Percentiles rank a stretch among this genome's conserved stretches.
Evolutionary conservation across 139 green algal genomes (phyloP).

Genomic region (Asterochloris erici): DNA sequence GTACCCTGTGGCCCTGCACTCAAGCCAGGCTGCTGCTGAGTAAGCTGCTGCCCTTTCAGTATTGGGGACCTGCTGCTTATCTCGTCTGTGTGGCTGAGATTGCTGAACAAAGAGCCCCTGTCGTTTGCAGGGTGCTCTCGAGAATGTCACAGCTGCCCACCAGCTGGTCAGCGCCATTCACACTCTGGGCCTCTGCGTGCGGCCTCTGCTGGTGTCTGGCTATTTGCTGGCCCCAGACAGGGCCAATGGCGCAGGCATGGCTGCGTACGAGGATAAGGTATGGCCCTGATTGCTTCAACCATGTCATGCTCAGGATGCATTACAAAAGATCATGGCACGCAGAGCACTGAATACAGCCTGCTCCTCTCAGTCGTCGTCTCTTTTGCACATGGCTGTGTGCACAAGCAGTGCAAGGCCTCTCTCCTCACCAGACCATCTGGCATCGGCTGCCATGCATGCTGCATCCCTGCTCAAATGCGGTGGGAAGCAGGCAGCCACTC

Average conservation of each 20-base stretch:
- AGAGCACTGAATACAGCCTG: too few species aligned
- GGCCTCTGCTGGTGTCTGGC: constrained; percentile 75
- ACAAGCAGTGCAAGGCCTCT: too few species aligned
- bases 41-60: too few species aligned
- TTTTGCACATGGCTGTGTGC: too few species aligned
- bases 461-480: too few species aligned
- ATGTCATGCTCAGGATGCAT: neutral
- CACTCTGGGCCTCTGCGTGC: constrained; percentile 64
- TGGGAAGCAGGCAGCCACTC: too few species aligned
- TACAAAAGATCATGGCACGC: too few species aligned
- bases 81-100: neutral
- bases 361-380: too few species aligned
- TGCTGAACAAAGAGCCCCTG: neutral
- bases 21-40: too few species aligned
- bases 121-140: constrained; percentile 36
- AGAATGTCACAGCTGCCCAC: constrained; percentile 69
- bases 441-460: too few species aligned
- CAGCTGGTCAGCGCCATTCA: constrained; percentile 54
- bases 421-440: too few species aligned
- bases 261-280: constrained; percentile 10
- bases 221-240: constrained; percentile 15
- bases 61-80: neutral
- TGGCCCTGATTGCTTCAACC: neutral
- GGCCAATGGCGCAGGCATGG: neutral
- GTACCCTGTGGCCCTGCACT: too few species aligned